A percentile compares a stretch with the other conserved stretches of the same genome.
These are phyloP conservation scores for Fonsecaea monophora DNA, from an alignment of 2,329 filamentous ascomycete genomes.

Conservation along the genomic window DNA sequence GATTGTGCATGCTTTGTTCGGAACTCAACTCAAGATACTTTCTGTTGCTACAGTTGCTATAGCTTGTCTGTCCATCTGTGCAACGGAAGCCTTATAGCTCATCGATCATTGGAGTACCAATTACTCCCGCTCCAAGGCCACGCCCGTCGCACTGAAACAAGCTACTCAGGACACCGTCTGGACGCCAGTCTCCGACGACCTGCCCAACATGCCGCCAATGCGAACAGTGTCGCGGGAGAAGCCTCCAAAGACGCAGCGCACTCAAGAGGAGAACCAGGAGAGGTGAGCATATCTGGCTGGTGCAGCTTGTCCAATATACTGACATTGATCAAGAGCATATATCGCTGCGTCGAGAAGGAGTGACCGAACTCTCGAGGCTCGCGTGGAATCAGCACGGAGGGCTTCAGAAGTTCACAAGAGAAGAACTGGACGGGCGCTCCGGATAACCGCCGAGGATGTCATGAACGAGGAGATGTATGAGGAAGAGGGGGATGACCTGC, in stretches of 20 bases:
- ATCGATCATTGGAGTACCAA: background rate
- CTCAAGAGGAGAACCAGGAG: conserved; percentile 52
- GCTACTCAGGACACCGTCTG: background rate
- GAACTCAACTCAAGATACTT: background rate
- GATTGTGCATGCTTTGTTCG: background rate
- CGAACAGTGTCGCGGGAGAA: conserved; percentile 41
- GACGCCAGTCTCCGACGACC: background rate
- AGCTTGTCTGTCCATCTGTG: background rate
- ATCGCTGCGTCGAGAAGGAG: conserved; percentile 88
- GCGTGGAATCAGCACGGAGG: conserved; percentile 82
- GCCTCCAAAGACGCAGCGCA: conserved; percentile 40
- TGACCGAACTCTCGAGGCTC: conserved; percentile 85
- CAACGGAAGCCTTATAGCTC: background rate
- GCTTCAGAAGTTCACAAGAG: conserved; percentile 92
- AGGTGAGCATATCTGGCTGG: conserved; percentile 44
- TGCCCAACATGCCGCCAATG: conserved; percentile 35
- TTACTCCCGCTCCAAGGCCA: background rate
- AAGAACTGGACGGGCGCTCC: conserved; percentile 80
- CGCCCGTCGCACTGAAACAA: background rate
- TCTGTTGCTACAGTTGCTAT: background rate
- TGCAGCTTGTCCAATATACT: conserved; percentile 27
- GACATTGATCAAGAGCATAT: conserved; percentile 69
- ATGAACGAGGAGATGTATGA: conserved; percentile 95
- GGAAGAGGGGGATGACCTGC: conserved; percentile 84
- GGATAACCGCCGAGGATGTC: conserved; percentile 85